Base-by-base conservation (phyloP, 345 rosid genomes). In the Psidium guajava region DNA sequence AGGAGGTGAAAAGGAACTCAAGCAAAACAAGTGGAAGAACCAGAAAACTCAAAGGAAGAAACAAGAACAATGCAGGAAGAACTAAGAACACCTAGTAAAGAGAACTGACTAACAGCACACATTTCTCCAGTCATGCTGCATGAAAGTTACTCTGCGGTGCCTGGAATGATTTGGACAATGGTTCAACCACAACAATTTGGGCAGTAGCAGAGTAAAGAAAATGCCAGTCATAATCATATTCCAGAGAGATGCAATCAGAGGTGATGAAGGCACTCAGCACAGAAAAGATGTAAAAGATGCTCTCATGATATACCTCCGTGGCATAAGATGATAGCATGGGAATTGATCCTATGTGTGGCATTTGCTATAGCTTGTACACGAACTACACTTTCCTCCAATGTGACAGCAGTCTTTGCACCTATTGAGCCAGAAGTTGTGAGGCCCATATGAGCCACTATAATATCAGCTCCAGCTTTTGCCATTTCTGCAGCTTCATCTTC, bases 391-490 rank as follows among this genome's bases (percentile, higher is more conserved):
- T 95, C 95, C 82, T 94, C 98, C 59, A 97, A 11, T 25, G 98
- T 90, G 83, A 93, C 89, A 80, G 98, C 93, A 15, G 98, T 94
- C 91, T 94, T 93, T 36, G 99, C 99, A 84, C 98, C 99, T 73
- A 94, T 95, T 28, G 96, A 89, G 42, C 98, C 99, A 24, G 98
- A 91, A 24, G 94, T 94, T 7, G 99, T 97, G 36, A 97, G 93
- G 54, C 99, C 99, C 99, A 97, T 95, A 86, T 95, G 98, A 56
- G 98, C 99, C 84, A 97, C 99, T 90, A 95, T 93, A 74, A 97
- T 91, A 91, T 95, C 94, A 84, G 99, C 99, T 86, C 98, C 98
- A 57, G 95, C 99, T 89, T 89, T 94, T 25, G 97, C 97, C 99
- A 97, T 97, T 89, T 94, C 92, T 82, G 81, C 90, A 74, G 95